Evolutionary conservation across 2,329 filamentous ascomycete species (phyloP).

Genomic region (Neofusicoccum laricinum): DNA sequence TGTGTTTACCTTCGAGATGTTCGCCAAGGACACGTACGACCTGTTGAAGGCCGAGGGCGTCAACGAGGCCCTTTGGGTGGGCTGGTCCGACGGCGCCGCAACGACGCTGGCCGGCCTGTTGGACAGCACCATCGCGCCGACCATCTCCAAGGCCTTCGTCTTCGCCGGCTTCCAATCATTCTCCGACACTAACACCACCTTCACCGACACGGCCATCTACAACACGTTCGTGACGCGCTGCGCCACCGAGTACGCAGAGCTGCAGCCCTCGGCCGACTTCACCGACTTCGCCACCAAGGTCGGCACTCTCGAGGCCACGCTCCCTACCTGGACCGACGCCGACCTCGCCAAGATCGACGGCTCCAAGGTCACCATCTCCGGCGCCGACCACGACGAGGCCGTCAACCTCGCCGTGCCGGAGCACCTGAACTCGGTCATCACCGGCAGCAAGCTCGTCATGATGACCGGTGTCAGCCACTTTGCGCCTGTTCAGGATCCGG

Average conservation of each 20-base stretch:
- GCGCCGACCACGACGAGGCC: slow-evolving; percentile 38
- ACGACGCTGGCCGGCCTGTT: slow-evolving; percentile 39
- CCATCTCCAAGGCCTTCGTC: slow-evolving; percentile 41
- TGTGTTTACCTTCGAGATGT: slow-evolving; percentile 39
- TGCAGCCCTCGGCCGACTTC: slow-evolving; percentile 39
- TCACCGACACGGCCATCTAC: slow-evolving; percentile 33
- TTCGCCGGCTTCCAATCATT: slow-evolving; percentile 36
- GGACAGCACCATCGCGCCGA: slow-evolving; percentile 27
- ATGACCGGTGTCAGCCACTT: slow-evolving; percentile 43
- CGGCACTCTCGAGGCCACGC: slow-evolving; percentile 35
- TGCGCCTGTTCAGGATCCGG: slow-evolving; percentile 42
- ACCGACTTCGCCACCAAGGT: slow-evolving; percentile 38
- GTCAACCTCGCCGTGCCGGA: slow-evolving; percentile 38
- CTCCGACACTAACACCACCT: slow-evolving; percentile 37
- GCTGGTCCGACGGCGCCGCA: slow-evolving; percentile 44
- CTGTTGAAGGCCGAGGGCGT: slow-evolving; percentile 33
- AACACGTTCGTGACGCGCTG: slow-evolving; percentile 35
- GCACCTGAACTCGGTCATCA: slow-evolving; percentile 36
- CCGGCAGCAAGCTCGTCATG: slow-evolving; percentile 36
- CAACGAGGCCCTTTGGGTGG: slow-evolving; percentile 34
- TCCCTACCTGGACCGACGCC: slow-evolving; percentile 31
- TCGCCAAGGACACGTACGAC: slow-evolving; percentile 36
- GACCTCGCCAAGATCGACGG: slow-evolving; percentile 24
- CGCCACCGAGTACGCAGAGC: slow-evolving; percentile 33
- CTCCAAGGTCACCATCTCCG: slow-evolving; percentile 26